Evolutionary conservation across 768 basidiomycete genomes (phyloP).

Genomic region (Suillus brevipes): DNA sequence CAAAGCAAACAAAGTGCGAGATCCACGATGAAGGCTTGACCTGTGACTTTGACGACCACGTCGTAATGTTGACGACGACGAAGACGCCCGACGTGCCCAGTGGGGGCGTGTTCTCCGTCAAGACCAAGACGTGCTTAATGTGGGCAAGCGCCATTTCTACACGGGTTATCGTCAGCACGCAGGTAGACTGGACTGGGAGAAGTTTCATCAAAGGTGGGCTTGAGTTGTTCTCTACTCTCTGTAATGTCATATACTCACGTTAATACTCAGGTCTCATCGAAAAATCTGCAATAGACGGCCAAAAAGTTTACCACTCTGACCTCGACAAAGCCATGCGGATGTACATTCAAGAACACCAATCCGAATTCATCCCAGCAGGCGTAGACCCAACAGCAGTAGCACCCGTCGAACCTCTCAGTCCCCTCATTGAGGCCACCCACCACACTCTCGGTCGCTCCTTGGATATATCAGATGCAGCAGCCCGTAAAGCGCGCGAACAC

Average conservation of each 20-base stretch:
- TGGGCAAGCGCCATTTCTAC: constrained; percentile 85
- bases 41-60: constrained; percentile 81
- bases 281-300: constrained; percentile 86
- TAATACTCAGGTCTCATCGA: constrained; percentile 76
- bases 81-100: constrained; percentile 93
- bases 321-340: constrained; percentile 81
- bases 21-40: constrained; percentile 82
- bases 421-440: constrained; percentile 18
- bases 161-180: constrained; percentile 81
- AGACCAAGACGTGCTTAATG: constrained; percentile 92
- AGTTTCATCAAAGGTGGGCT: constrained; percentile 90
- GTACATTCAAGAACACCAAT: constrained; percentile 87
- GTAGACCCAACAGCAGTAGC: constrained; percentile 60
- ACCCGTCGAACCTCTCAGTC: constrained; percentile 40
- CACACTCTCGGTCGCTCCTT: constrained; percentile 14
- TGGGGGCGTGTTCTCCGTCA: constrained; percentile 89
- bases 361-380: constrained; percentile 88
- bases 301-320: constrained; percentile 81
- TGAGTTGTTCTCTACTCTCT: background rate
- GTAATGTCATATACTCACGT: background rate
- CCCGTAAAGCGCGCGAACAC: constrained; percentile 56
- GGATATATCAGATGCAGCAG: constrained; percentile 14
- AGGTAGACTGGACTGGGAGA: constrained; percentile 94
- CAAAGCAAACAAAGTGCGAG: constrained; percentile 95
- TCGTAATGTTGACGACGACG: constrained; percentile 85